Evolutionary conservation across 2,329 filamentous ascomycete species (phyloP), one percentile per base, ranked within the genome.

Genomic region (Berkeleyomyces basicola): DNA sequence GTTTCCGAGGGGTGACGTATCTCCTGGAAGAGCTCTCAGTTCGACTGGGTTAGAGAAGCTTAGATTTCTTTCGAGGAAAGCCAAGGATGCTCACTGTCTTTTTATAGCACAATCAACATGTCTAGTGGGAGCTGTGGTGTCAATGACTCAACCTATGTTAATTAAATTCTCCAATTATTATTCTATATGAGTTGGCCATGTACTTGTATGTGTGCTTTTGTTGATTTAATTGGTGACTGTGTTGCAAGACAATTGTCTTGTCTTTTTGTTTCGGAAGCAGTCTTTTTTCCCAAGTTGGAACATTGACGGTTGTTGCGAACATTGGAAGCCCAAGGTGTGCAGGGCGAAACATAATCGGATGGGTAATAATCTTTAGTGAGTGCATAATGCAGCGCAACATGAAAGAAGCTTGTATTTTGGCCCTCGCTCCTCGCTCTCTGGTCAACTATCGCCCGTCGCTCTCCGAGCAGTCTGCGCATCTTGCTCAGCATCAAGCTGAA

Each of bases 21-120:
- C 78, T 81, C 74, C 78, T 97, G 88, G 84, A 92, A 93, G 83
- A 80, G 81, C 70, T 81, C 88, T 74, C 82, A 88, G 79, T 83
- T 87, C 78, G 84, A 88, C 82, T 97, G 93, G 93, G 81, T 97
- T 81, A 82, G 93, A 99, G 88, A 92, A 95, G 82, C 78, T 67
- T 79, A 78, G 73, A 70, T 66, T 58, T 53, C 46, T 59, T 49
- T 23, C 40, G 10, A 58, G 23, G 42, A 37, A 37, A n/a, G 7
- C 46, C 36, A 37, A 59, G 46, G 59, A 37, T 57, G 49, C 39
- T 46, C 61, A 16, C 31, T 16, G 16, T 11, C 60, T 44, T 39
- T 16, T 58, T 44, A 59, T 33, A 59, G 14, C 11, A 37, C 37
- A 7, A 33, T n/a, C 36, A n/a, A 55, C 7, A 55, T 37, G 49